A percentile compares a stretch with the other conserved stretches of the same genome.
Evolutionary conservation across 306 rosid species (phyloP).

Genomic region (Malus fusca): DNA sequence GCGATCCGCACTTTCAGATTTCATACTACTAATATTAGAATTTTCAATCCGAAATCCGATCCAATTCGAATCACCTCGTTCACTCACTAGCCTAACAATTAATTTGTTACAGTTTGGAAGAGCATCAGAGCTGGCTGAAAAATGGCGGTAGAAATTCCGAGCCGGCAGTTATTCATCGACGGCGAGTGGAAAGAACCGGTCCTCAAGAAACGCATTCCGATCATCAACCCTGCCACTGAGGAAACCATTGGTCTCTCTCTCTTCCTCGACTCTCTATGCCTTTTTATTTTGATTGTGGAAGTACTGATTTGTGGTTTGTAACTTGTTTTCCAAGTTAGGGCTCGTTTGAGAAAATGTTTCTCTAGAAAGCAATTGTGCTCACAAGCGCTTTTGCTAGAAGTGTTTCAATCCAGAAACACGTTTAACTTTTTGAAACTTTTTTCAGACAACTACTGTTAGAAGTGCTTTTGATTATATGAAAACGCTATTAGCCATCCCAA

Average conservation of each 20-base stretch:
- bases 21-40: not conserved
- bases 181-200: conserved; percentile 69
- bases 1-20: not conserved
- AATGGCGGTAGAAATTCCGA: conserved; percentile 57
- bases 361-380: not conserved
- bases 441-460: no score
- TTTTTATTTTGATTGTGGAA: not conserved
- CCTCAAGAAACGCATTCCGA: conserved; percentile 59
- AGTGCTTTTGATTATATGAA: not conserved
- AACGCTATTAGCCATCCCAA: not conserved
- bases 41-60: not conserved
- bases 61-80: not conserved
- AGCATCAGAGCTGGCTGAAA: not conserved
- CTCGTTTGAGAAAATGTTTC: not conserved
- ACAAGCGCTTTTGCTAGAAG: not conserved
- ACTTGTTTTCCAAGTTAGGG: not conserved
- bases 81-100: not conserved
- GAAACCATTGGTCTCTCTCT: conserved; percentile 39
- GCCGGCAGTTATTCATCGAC: conserved; percentile 57
- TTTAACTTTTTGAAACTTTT: no score
- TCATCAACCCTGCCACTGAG: conserved; percentile 74
- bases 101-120: not conserved
- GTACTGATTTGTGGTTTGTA: not conserved
- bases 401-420: not conserved
- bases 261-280: not conserved